phyloP scores from a whole-genome alignment of 202 grass and related monocot genomes.

The Schoenoplectus triqueter region DNA sequence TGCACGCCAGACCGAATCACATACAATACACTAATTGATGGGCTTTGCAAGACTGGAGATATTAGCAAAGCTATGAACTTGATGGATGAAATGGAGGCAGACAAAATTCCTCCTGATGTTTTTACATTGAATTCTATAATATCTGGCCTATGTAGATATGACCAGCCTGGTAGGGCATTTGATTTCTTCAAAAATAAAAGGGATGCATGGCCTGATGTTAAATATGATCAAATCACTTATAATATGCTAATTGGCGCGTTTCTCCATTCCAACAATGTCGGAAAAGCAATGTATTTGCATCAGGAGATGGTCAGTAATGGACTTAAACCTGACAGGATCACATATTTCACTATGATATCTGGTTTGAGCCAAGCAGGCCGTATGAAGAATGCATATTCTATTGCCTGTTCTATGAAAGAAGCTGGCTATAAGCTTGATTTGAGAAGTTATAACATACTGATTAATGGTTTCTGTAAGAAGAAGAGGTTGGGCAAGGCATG shows the following conservation, averaged over 20 bases:
- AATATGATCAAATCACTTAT: slow-evolving; percentile 54
- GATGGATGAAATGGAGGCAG: slow-evolving; percentile 53
- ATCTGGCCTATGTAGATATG: slow-evolving; percentile 54
- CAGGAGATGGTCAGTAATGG: slow-evolving; percentile 61
- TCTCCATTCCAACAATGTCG: slow-evolving; percentile 68
- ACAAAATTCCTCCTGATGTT: slow-evolving; percentile 39
- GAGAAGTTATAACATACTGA: slow-evolving; percentile 71
- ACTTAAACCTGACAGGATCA: slow-evolving; percentile 52
- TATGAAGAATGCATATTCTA: slow-evolving; percentile 60
- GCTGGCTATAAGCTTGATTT: slow-evolving; percentile 62
- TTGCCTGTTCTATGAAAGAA: slow-evolving; percentile 50
- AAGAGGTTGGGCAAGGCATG: slow-evolving; percentile 57
- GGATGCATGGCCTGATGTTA: slow-evolving; percentile 32
- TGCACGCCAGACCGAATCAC: slow-evolving; percentile 45
- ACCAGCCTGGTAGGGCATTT: slow-evolving; percentile 48
- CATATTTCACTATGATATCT: slow-evolving; percentile 77
- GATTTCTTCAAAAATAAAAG: slow-evolving; percentile 68
- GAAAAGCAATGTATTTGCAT: slow-evolving; percentile 65
- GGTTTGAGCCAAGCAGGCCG: slow-evolving; percentile 57
- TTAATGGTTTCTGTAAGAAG: slow-evolving; percentile 70
- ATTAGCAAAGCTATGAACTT: slow-evolving; percentile 47
- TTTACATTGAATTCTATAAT: slow-evolving; percentile 65
- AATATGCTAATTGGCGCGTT: slow-evolving; percentile 65
- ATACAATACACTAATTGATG: slow-evolving; percentile 64
- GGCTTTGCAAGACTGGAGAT: slow-evolving; percentile 49